phyloP scores from a whole-genome alignment of 345 rosid genomes.

The Brassica napus region Da-Ae NC_063445.1:9551501-9552000 shows the following conservation, averaged over 20 bases:
- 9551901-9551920: not conserved
- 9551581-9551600: too few species aligned
- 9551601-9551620: too few species aligned
- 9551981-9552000: not conserved
- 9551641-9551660: too few species aligned
- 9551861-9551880: not conserved
- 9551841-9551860: not conserved
- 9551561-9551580: too few species aligned
- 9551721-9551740: not conserved
- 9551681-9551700: not conserved
- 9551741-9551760: not conserved
- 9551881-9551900: not conserved
- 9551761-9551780: not conserved
- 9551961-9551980: not conserved
- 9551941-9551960: not conserved
- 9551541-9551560: too few species aligned
- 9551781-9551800: not conserved
- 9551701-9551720: not conserved
- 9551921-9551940: not conserved
- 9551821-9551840: not conserved
- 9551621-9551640: too few species aligned
- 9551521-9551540: too few species aligned
- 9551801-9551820: not conserved
- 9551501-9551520: too few species aligned
- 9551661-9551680: not conserved